Conservation (phyloP, 2,329 filamentous ascomycete genomes). For the Didymella pinodella region DNA sequence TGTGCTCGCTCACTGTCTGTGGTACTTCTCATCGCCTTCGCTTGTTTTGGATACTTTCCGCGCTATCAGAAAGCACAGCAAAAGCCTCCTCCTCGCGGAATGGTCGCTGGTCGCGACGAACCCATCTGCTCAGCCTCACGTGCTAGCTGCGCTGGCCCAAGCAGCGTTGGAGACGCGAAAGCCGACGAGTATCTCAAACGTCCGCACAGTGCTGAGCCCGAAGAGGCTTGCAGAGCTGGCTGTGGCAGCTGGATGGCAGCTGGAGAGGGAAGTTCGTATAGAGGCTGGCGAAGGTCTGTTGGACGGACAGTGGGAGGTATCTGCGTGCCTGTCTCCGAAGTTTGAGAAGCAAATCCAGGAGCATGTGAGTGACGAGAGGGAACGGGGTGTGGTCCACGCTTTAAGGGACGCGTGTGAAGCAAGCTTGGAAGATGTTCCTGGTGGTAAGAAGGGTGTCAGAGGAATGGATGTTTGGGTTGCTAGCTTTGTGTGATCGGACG, state of each 20-base stretch:
- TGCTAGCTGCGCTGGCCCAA: slow-evolving; percentile 60
- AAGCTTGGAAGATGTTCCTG: slow-evolving; percentile 25
- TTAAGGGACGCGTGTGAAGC: slow-evolving; percentile 33
- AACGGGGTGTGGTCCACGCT: slow-evolving; percentile 24
- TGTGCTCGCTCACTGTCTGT: slow-evolving; percentile 62
- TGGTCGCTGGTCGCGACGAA: slow-evolving; percentile 55
- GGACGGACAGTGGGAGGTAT: slow-evolving; percentile 54
- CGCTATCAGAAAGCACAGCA: slow-evolving; percentile 47
- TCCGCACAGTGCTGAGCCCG: slow-evolving; percentile 58
- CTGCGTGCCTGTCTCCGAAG: slow-evolving; percentile 24
- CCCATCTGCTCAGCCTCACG: slow-evolving; percentile 56
- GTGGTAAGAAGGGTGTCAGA: slow-evolving; percentile 24
- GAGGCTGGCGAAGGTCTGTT: slow-evolving; percentile 51
- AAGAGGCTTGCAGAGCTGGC: slow-evolving; percentile 51
- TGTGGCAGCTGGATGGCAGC: slow-evolving; percentile 48
- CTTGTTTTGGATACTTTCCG: slow-evolving; percentile 50
- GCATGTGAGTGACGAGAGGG: slow-evolving; percentile 25
- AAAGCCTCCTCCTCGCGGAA: slow-evolving; percentile 56
- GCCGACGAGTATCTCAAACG: slow-evolving; percentile 54
- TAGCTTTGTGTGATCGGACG: slow-evolving; percentile 24
- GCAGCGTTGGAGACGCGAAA: slow-evolving; percentile 56
- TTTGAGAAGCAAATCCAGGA: slow-evolving; percentile 29
- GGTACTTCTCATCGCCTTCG: slow-evolving; percentile 59
- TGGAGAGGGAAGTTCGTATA: slow-evolving; percentile 51
- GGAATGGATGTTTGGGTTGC: slow-evolving; percentile 35